Evolutionary conservation across 176 grass and related monocot genomes (phyloP), one percentile per base, ranked within the genome.

Genomic region (Oryza australiensis): DNA sequence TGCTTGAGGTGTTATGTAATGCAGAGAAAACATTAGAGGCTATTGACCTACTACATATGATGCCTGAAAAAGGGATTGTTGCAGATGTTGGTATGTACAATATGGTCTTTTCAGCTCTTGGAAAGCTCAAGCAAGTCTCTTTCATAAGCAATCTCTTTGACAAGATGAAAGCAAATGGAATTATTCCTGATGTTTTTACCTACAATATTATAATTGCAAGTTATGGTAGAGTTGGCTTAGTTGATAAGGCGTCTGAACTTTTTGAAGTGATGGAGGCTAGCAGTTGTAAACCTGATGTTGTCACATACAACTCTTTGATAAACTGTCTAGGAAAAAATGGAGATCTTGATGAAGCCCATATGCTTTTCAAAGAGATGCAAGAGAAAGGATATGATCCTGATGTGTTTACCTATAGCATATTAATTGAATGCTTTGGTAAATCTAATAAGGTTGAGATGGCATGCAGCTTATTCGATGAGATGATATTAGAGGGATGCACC

Each of bases 341-440:
- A 74, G 87, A 95, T 74, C 72, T 98, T 1, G 88, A 95, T 85
- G 91, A 95, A 93, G 91, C 91, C 28, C 90, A 98, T 68, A 88
- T 98, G 79, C 91, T 75, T 88, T 98, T 95, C 87, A 95, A 91
- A 83, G 93, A 98, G 73, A 98, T 95, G 93, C 93, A 93, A 86
- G 96, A 98, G 80, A 95, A 88, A 84, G 89, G 96, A 40, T 91
- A 95, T 74, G 85, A 91, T 82, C 93, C 93, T 76, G 96, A 99
- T 93, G 96, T 99, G 60, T 87, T 93, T 41, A 95, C 96, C 66
- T 99, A 95, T 38, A 95, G 91, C 90, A 99, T 86, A 43, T 79
- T 99, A 49, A 99, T 99, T 64, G 96, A 99, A 60, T 99, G 93
- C 84, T 95, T 99, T 91, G 96, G 96, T 14, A 99, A 99, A 93